Evolutionary conservation across 495 filamentous ascomycete species (phyloP).

Genomic region (Tuber melanosporum): DNA sequence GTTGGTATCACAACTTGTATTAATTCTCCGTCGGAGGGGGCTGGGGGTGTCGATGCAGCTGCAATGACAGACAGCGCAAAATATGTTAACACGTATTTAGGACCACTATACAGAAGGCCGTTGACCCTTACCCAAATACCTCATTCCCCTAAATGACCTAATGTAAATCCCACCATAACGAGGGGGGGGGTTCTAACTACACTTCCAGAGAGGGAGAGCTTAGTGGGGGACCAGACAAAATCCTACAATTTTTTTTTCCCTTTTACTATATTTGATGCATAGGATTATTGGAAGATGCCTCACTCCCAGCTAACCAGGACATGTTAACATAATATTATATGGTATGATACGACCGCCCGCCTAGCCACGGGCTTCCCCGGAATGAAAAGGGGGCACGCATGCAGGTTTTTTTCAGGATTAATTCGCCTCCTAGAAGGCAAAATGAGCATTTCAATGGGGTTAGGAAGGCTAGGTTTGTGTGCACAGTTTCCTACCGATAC

Average conservation of each 20-base stretch:
- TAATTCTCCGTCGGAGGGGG: neutral
- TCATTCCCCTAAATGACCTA: neutral
- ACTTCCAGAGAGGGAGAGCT: neutral
- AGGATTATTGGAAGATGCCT: neutral
- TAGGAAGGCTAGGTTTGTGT: neutral
- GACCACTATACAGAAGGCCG: neutral
- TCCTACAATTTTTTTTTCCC: neutral
- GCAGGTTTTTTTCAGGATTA: neutral
- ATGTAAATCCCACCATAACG: neutral
- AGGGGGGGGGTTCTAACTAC: neutral
- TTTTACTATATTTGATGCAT: neutral
- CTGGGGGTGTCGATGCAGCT: neutral
- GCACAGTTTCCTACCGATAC: neutral
- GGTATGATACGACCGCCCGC: neutral
- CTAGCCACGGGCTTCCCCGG: neutral
- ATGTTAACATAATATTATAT: neutral
- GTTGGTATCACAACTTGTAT: neutral
- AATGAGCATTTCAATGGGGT: neutral
- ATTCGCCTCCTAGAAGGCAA: neutral
- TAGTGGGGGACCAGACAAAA: neutral
- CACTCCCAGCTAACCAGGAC: neutral
- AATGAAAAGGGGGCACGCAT: neutral
- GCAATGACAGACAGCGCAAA: neutral
- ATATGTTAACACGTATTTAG: neutral
- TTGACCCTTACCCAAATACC: neutral